Percentiles rank a stretch among this genome's conserved stretches.
Conservation (phyloP, 768 basidiomycete species). For the Lactarius hatsudake region DNA sequence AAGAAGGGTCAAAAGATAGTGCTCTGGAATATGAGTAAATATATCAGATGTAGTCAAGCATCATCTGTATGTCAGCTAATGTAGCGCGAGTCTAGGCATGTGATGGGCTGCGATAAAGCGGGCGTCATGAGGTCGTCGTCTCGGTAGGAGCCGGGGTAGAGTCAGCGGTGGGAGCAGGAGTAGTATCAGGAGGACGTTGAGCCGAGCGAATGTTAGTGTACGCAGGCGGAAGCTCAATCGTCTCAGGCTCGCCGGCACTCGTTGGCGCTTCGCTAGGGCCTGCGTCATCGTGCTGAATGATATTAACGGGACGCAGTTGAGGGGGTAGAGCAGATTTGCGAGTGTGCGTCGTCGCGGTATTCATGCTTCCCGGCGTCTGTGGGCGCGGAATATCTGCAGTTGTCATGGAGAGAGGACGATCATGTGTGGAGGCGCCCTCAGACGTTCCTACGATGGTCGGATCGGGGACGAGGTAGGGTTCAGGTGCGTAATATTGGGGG, state of each 20-base stretch:
- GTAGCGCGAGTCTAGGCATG: not conserved
- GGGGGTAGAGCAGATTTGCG: slow-evolving; percentile 49
- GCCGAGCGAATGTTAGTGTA: slow-evolving; percentile 58
- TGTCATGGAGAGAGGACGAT: slow-evolving; percentile 25
- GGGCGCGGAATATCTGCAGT: slow-evolving; percentile 23
- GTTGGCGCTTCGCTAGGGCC: slow-evolving; percentile 48
- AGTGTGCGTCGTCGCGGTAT: slow-evolving; percentile 34
- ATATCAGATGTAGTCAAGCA: not conserved
- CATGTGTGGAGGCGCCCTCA: slow-evolving; percentile 33
- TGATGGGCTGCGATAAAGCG: not conserved
- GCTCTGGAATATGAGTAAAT: not conserved
- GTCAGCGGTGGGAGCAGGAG: not conserved
- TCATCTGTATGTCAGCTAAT: not conserved
- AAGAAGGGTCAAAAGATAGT: not conserved
- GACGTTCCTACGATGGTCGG: slow-evolving; percentile 48
- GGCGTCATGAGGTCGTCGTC: not conserved
- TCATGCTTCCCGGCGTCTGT: slow-evolving; percentile 31
- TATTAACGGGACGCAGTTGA: slow-evolving; percentile 66
- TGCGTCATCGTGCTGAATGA: slow-evolving; percentile 84
- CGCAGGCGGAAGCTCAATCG: slow-evolving; percentile 80
- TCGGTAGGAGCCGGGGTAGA: not conserved
- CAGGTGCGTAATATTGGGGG: slow-evolving; percentile 70
- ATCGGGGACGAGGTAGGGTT: slow-evolving; percentile 71
- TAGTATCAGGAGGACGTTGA: not conserved
- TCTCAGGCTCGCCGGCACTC: slow-evolving; percentile 52